phyloP scores from a whole-genome alignment of 176 grass and related monocot species.

The Eragrostis curvula region DNA sequence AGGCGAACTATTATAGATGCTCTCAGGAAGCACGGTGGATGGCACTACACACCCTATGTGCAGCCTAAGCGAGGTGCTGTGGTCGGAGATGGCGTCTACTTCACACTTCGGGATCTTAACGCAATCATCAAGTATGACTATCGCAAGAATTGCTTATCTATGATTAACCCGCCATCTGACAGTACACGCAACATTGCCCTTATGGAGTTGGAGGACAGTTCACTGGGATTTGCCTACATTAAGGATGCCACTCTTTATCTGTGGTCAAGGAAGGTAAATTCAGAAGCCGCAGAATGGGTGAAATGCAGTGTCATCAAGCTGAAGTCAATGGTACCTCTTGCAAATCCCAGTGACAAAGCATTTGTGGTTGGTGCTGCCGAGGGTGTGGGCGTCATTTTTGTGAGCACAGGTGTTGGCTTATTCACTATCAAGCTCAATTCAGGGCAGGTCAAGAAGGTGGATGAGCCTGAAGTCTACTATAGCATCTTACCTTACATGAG shows the following conservation, averaged over 20 bases:
- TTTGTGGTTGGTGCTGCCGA: not conserved
- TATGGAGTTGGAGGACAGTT: not conserved
- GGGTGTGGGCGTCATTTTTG: not conserved
- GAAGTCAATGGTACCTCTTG: not conserved
- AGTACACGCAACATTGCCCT: not conserved
- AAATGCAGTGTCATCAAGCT: not conserved
- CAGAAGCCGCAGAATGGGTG: conserved; percentile 8
- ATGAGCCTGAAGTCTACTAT: not conserved
- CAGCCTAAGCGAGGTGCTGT: not conserved
- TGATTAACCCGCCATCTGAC: not conserved
- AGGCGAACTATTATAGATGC: not conserved
- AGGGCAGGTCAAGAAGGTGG: not conserved
- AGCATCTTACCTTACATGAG: not conserved
- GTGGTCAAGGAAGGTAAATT: not conserved
- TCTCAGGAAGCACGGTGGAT: too few relatives aligned
- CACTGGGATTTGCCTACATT: not conserved
- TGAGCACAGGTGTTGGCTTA: not conserved
- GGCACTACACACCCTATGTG: not conserved
- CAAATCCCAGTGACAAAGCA: not conserved
- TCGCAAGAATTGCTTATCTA: not conserved
- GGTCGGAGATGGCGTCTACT: not conserved
- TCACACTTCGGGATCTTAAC: not conserved
- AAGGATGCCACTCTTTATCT: not conserved
- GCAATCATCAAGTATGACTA: not conserved
- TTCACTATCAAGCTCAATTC: not conserved